These are phyloP conservation scores for Mucor plumbeus DNA, from an alignment of 371 early-diverging fungal genomes.

Conservation along the genomic window DNA sequence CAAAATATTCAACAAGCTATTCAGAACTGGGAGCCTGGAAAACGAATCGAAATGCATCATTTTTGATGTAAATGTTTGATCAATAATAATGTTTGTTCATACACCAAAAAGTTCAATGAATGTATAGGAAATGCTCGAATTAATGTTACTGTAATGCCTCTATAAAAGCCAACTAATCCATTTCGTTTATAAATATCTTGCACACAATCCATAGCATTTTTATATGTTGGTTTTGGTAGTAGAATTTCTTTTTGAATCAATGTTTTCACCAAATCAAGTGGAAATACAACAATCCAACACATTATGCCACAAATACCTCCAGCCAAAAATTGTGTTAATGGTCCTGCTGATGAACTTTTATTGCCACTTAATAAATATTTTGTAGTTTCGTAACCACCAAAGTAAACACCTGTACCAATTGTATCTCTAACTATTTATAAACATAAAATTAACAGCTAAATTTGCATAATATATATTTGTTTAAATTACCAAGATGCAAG, in stretches of 20 bases:
- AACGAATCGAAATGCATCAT: not conserved
- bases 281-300: slow-evolving; percentile 84
- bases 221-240: slow-evolving; percentile 50
- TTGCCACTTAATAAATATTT: slow-evolving; percentile 64
- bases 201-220: slow-evolving; percentile 57
- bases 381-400: slow-evolving; percentile 78
- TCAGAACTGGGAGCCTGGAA: not conserved
- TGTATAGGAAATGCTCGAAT: slow-evolving; percentile 84
- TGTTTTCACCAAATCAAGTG: slow-evolving; percentile 80
- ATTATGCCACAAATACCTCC: slow-evolving; percentile 83
- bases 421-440: slow-evolving; percentile 58
- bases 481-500: slow-evolving; percentile 50
- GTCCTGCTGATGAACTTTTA: slow-evolving; percentile 54
- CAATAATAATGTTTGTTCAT: slow-evolving; percentile 56
- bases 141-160: slow-evolving; percentile 77
- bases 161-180: slow-evolving; percentile 71
- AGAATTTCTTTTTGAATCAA: slow-evolving; percentile 77
- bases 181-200: slow-evolving; percentile 56
- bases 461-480: not conserved
- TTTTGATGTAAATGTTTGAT: slow-evolving; percentile 7
- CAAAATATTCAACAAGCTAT: slow-evolving; percentile 1
- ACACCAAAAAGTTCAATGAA: slow-evolving; percentile 76
- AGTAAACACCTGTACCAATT: slow-evolving; percentile 81
- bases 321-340: slow-evolving; percentile 73
- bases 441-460: not conserved